These are phyloP conservation scores for Cryptococcus sp. DNA, from an alignment of 1,284 basidiomycete species.

Conservation along the genomic window DNA sequence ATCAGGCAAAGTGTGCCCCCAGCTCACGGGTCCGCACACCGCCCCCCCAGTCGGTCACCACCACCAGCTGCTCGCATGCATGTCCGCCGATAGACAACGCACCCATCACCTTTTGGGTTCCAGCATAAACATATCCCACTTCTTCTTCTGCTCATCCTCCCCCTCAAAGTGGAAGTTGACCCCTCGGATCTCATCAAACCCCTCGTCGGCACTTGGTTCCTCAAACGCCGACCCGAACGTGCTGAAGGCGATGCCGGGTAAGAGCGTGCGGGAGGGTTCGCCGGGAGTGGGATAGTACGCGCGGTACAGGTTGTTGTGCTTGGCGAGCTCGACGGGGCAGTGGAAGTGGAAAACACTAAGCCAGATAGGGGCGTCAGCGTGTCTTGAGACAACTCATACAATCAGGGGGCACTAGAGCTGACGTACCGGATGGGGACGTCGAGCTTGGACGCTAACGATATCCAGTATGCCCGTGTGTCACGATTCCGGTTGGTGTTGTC, in stretches of 20 bases:
- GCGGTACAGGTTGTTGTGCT: constrained; percentile 86
- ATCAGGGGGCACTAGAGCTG: not conserved
- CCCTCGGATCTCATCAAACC: constrained; percentile 68
- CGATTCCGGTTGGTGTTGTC: constrained; percentile 82
- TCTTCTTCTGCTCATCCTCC: constrained; percentile 60
- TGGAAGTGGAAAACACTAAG: constrained; percentile 70
- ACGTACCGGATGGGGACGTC: constrained; percentile 60
- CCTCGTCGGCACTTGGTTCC: constrained; percentile 64
- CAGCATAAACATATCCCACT: constrained; percentile 59
- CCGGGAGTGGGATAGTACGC: constrained; percentile 53
- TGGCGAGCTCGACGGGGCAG: constrained; percentile 69
- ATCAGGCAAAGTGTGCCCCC: too few species aligned
- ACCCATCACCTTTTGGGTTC: constrained; percentile 15
- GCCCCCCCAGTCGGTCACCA: too few species aligned
- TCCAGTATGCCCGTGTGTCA: constrained; percentile 64
- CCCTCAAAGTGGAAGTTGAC: constrained; percentile 80
- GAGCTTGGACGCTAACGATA: constrained; percentile 61
- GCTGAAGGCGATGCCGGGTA: constrained; percentile 65
- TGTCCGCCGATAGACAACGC: too few species aligned
- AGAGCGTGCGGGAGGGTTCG: constrained; percentile 53
- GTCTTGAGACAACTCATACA: too few species aligned
- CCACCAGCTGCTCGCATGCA: too few species aligned
- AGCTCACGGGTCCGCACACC: too few species aligned
- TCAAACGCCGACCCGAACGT: constrained; percentile 63
- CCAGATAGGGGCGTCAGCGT: not conserved